Evolutionary conservation across 169 alveolate species (phyloP).

Genomic region (Amoebophrya sp.): DNA sequence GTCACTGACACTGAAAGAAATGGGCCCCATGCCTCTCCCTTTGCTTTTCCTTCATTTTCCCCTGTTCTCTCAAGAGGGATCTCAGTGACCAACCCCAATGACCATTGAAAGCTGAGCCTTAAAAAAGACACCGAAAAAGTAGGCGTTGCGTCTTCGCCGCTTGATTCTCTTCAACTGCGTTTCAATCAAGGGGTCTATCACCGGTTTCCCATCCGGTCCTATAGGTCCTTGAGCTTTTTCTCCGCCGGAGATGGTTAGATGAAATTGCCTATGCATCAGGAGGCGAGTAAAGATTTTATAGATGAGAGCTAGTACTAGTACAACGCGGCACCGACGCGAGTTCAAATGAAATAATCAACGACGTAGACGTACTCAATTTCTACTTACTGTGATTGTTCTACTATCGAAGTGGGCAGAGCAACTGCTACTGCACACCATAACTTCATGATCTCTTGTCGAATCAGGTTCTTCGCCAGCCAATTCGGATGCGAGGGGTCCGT

Average conservation of each 20-base stretch:
- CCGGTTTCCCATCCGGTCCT: conserved; percentile 13
- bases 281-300: too few species aligned
- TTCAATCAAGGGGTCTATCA: background rate
- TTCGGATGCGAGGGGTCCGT: too few species aligned
- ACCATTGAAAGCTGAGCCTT: background rate
- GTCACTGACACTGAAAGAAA: too few species aligned
- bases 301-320: background rate
- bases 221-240: background rate
- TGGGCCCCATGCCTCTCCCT: too few species aligned
- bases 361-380: background rate
- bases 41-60: too few species aligned
- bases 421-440: background rate
- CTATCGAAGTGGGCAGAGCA: background rate
- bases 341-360: too few species aligned
- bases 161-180: background rate
- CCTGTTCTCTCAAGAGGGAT: too few species aligned
- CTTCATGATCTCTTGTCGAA: background rate
- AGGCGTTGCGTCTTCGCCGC: background rate
- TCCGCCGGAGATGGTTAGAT: background rate
- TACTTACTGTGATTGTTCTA: background rate
- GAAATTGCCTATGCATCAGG: background rate
- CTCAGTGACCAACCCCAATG: too few species aligned
- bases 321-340: too few species aligned
- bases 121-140: background rate
- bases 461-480: background rate